Evolutionary conservation across 148 eudicot genomes (phyloP).

Genomic region (Bassia scoparia): DNA sequence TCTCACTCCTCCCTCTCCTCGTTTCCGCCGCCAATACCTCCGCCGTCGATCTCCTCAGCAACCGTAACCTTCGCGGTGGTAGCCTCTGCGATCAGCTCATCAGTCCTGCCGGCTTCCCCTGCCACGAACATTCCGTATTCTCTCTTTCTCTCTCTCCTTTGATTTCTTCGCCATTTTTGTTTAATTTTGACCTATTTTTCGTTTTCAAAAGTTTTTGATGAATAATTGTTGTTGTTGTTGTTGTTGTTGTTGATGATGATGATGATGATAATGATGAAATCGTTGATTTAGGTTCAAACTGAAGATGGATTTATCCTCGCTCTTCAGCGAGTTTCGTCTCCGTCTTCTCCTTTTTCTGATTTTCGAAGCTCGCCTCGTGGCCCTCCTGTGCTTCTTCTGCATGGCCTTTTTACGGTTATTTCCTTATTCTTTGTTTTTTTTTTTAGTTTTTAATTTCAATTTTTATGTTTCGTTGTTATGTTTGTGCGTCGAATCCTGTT

Average conservation of each 20-base stretch:
- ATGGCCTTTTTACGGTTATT: conserved; percentile 82
- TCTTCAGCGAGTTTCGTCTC: conserved; percentile 71
- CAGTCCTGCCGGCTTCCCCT: conserved; percentile 54
- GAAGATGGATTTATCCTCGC: conserved; percentile 73
- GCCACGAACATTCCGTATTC: conserved; percentile 70
- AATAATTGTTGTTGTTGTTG: too few species aligned
- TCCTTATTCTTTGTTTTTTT: neutral
- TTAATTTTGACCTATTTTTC: too few species aligned
- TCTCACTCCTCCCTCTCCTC: conserved; percentile 17
- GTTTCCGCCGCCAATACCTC: conserved; percentile 13
- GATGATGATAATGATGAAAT: neutral
- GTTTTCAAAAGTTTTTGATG: too few species aligned
- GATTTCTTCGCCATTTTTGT: neutral
- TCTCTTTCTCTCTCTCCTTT: neutral
- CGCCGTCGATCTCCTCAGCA: conserved; percentile 18
- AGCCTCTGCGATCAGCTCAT: conserved; percentile 64
- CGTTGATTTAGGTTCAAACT: conserved; percentile 52
- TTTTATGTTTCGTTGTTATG: too few species aligned
- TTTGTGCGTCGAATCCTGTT: too few species aligned
- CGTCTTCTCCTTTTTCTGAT: conserved; percentile 26
- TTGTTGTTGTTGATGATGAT: too few species aligned
- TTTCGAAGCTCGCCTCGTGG: conserved; percentile 31
- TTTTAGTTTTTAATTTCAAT: neutral
- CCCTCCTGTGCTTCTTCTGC: conserved; percentile 72
- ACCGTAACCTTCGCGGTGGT: conserved; percentile 25